Percentiles rank a stretch among this genome's conserved stretches.
Conservation (phyloP, 768 basidiomycete genomes). For the Cystofilobasidium capitatum region DNA sequence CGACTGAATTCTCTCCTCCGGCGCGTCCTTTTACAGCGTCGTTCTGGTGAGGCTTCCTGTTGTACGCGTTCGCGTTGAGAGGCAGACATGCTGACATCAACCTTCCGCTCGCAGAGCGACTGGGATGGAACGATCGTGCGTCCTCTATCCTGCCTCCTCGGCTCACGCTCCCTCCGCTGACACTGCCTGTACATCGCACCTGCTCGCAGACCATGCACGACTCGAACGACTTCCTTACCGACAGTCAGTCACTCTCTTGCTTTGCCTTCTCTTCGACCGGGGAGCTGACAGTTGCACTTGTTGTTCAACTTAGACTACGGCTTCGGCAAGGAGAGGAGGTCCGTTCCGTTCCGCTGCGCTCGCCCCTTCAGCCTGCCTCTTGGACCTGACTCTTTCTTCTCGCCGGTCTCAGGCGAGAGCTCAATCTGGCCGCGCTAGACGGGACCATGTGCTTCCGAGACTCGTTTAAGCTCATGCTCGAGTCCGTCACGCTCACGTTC, state of each 20-base stretch:
- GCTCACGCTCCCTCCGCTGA: neutral
- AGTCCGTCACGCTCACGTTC: constrained; percentile 46
- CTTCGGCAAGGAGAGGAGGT: constrained; percentile 63
- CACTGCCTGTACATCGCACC: neutral
- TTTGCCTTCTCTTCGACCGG: neutral
- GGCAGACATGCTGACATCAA: neutral
- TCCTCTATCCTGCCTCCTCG: constrained; percentile 43
- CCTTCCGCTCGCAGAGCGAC: constrained; percentile 77
- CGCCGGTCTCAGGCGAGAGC: constrained; percentile 43
- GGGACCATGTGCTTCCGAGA: constrained; percentile 70
- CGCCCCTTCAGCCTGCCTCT: too few relatives aligned
- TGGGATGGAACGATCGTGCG: constrained; percentile 81
- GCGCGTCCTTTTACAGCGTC: neutral
- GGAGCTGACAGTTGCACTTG: neutral
- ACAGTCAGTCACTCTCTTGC: constrained; percentile 45
- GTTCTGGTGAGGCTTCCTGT: constrained; percentile 5
- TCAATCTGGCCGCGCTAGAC: constrained; percentile 62
- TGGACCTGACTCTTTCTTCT: neutral
- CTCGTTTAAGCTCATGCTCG: constrained; percentile 75
- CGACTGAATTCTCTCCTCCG: too few relatives aligned
- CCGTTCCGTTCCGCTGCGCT: neutral
- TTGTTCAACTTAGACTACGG: constrained; percentile 14
- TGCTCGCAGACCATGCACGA: constrained; percentile 52
- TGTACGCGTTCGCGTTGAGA: too few relatives aligned
- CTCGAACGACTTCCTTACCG: constrained; percentile 84